phyloP scores from a whole-genome alignment of 2,329 filamentous ascomycete genomes.

The Mycosphaerella sp. region DNA sequence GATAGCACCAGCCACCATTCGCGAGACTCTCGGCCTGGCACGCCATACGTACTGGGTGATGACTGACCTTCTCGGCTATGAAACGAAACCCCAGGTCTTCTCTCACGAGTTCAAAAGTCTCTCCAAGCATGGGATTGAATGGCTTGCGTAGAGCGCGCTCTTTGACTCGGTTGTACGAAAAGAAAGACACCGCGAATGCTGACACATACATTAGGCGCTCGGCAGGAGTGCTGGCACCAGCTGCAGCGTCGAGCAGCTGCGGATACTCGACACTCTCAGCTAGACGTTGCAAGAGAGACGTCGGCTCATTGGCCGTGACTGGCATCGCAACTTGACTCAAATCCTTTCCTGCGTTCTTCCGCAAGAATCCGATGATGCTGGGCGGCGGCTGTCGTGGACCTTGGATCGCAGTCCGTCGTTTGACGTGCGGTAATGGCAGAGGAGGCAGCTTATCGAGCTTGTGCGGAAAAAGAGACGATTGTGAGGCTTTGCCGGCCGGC shows the following conservation, averaged over 20 bases:
- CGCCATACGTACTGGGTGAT: slow-evolving; percentile 85
- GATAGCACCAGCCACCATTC: slow-evolving; percentile 71
- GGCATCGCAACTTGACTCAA: slow-evolving; percentile 96
- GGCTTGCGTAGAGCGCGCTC: slow-evolving; percentile 92
- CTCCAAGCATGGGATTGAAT: slow-evolving; percentile 93
- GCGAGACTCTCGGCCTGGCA: slow-evolving; percentile 70
- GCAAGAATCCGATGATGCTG: slow-evolving; percentile 85
- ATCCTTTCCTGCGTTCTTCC: slow-evolving; percentile 98
- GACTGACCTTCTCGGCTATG: slow-evolving; percentile 90
- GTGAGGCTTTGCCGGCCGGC: slow-evolving; percentile 17
- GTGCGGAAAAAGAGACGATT: slow-evolving; percentile 57
- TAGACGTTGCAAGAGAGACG: slow-evolving; percentile 78
- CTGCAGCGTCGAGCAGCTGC: slow-evolving; percentile 70
- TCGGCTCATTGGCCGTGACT: slow-evolving; percentile 89
- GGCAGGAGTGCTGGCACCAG: slow-evolving; percentile 42
- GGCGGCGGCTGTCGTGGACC: slow-evolving; percentile 74
- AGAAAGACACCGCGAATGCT: slow-evolving; percentile 83
- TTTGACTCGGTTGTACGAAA: slow-evolving; percentile 74
- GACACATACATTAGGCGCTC: slow-evolving; percentile 79
- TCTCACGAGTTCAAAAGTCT: slow-evolving; percentile 88
- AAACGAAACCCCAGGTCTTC: slow-evolving; percentile 83
- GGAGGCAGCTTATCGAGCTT: slow-evolving; percentile 72
- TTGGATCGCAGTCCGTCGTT: slow-evolving; percentile 64
- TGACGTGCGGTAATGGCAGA: slow-evolving; percentile 63
- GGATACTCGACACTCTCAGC: slow-evolving; percentile 91